These are phyloP conservation scores for Endogone sp. DNA, from an alignment of 192 early-diverging fungal genomes.

Conservation along the genomic window DNA sequence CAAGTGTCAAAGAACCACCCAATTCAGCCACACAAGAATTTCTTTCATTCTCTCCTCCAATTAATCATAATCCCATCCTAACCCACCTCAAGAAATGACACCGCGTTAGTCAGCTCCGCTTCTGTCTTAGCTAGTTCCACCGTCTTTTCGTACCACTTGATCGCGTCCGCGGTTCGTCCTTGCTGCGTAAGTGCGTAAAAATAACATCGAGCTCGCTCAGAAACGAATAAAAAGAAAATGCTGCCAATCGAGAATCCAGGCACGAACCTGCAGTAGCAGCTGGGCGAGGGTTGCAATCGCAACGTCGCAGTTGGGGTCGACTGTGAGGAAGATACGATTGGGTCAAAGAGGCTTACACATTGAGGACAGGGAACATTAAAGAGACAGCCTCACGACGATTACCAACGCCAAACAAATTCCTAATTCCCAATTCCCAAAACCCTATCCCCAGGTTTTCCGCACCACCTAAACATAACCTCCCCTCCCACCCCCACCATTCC, in stretches of 20 bases:
- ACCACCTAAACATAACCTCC: too few relatives aligned
- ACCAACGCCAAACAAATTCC: neutral
- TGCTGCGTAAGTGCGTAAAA: too few relatives aligned
- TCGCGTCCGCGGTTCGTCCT: slow-evolving; percentile 81
- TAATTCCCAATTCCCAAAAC: too few relatives aligned
- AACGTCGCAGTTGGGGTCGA: slow-evolving; percentile 95
- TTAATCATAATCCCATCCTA: too few relatives aligned
- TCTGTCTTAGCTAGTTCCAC: slow-evolving; percentile 83
- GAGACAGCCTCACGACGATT: neutral
- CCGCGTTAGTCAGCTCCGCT: slow-evolving; percentile 82
- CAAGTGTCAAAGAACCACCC: neutral
- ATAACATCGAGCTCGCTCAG: too few relatives aligned
- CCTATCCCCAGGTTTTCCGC: too few relatives aligned
- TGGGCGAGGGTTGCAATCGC: slow-evolving; percentile 78
- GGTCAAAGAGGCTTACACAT: too few relatives aligned
- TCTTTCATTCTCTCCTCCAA: too few relatives aligned
- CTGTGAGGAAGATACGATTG: too few relatives aligned
- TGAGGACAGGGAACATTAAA: too few relatives aligned
- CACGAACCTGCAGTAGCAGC: slow-evolving; percentile 51
- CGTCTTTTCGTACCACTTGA: slow-evolving; percentile 78
- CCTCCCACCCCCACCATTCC: neutral
- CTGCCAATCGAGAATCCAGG: neutral
- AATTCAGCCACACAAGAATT: neutral
- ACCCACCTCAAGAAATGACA: slow-evolving; percentile 57
- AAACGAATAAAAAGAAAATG: neutral